A percentile compares a stretch with the other conserved stretches of the same genome.
Conservation (phyloP, 768 basidiomycete genomes). For the Lentinus tigrinus region DNA sequence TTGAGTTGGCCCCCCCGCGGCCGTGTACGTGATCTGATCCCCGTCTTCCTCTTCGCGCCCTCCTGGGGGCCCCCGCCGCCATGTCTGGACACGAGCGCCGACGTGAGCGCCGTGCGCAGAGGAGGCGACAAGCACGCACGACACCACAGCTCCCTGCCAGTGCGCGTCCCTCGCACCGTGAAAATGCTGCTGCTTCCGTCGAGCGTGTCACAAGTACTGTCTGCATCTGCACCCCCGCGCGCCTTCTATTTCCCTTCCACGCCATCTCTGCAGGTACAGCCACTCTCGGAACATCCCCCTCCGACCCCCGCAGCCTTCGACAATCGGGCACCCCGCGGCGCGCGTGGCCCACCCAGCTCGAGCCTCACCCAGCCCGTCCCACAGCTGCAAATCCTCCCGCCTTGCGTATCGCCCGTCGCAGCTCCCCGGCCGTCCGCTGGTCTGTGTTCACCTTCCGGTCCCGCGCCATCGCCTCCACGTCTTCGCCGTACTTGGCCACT, state of each 20-base stretch:
- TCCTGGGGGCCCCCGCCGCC: not conserved
- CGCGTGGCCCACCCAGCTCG: too few relatives aligned
- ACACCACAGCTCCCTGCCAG: not conserved
- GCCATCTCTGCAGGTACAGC: conserved; percentile 12
- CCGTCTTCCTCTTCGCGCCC: not conserved
- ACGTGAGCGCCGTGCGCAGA: conserved; percentile 1
- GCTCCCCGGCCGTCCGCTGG: conserved; percentile 82
- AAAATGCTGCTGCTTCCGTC: not conserved
- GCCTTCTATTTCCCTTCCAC: conserved; percentile 17
- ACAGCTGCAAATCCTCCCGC: conserved; percentile 45
- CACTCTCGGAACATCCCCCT: conserved; percentile 12
- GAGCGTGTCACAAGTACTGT: conserved; percentile 13
- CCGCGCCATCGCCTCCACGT: conserved; percentile 73
- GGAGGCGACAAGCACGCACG: conserved; percentile 1
- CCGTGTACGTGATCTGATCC: conserved; percentile 9
- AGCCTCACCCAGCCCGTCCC: not conserved
- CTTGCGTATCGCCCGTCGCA: conserved; percentile 60
- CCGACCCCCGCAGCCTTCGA: conserved; percentile 2
- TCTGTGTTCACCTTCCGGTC: conserved; percentile 79
- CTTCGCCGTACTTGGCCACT: conserved; percentile 65
- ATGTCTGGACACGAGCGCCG: not conserved
- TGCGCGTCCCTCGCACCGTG: not conserved
- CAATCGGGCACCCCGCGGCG: too few relatives aligned
- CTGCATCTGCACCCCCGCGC: not conserved
- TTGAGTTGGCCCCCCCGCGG: not conserved